Percentiles rank a stretch among this genome's conserved stretches.
These are phyloP conservation scores for Blastobotrys raffinosifermentans DNA, from an alignment of 1,139 yeast species.

Conservation along the genomic window DNA sequence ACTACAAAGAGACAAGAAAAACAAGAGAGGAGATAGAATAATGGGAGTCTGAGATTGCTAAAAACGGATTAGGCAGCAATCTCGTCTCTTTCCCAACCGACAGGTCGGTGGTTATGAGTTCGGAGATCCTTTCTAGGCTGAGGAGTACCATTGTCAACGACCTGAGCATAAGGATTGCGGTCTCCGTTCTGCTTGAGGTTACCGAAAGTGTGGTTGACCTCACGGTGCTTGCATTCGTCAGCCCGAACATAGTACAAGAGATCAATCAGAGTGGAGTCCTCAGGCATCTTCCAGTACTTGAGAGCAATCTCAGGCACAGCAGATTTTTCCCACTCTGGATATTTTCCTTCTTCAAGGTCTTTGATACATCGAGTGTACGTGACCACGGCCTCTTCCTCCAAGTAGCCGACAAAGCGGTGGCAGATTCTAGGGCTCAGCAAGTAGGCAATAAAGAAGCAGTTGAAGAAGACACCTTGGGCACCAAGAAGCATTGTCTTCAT, in stretches of 20 bases:
- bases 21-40: neutral
- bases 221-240: constrained; percentile 72
- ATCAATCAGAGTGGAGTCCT: constrained; percentile 52
- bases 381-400: constrained; percentile 73
- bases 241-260: constrained; percentile 53
- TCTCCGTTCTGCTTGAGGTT: constrained; percentile 49
- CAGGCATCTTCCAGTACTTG: constrained; percentile 55
- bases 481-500: constrained; percentile 51
- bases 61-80: constrained; percentile 25
- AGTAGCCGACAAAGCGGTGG: constrained; percentile 72
- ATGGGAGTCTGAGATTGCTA: neutral
- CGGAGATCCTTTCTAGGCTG: constrained; percentile 54
- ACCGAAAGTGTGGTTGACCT: constrained; percentile 71
- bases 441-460: constrained; percentile 57
- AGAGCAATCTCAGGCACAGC: constrained; percentile 46
- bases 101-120: constrained; percentile 39
- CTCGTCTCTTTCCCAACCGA: constrained; percentile 67
- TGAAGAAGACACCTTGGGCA: constrained; percentile 71
- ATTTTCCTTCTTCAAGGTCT: constrained; percentile 46
- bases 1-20: neutral
- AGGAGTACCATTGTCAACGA: constrained; percentile 38
- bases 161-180: constrained; percentile 63
- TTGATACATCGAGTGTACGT: constrained; percentile 62
- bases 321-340: constrained; percentile 43
- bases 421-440: constrained; percentile 57